Conservation (phyloP, 2,329 filamentous ascomycete species). For the Thielaviopsis ethacetica region DNA sequence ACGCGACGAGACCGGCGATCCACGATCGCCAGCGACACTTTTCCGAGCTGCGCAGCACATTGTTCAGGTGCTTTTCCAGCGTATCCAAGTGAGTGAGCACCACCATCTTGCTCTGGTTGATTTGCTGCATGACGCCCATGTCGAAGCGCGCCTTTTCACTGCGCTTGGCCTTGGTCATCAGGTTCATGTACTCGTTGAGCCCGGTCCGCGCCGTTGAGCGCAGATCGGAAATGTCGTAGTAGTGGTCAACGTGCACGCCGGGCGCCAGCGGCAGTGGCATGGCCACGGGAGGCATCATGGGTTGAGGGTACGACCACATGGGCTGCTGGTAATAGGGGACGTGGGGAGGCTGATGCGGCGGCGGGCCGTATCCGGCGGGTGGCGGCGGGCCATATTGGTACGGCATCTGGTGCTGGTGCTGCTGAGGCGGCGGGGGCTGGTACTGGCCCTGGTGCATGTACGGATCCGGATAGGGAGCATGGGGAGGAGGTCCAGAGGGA, state of each 20-base stretch:
- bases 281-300: neutral
- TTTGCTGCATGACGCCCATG: conserved; percentile 1
- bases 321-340: neutral
- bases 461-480: neutral
- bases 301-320: neutral
- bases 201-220: neutral
- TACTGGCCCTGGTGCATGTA: neutral
- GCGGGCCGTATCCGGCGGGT: neutral
- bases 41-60: conserved; percentile 9
- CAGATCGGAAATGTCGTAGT: neutral
- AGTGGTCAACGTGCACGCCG: neutral
- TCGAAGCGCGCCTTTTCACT: neutral
- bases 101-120: neutral
- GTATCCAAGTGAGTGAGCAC: conserved; percentile 3
- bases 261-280: neutral
- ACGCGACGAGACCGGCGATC: conserved; percentile 11
- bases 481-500: neutral
- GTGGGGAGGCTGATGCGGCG: neutral
- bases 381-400: neutral
- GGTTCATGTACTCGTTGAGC: neutral
- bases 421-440: neutral
- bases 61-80: conserved; percentile 5
- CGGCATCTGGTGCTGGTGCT: neutral
- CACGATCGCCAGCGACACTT: conserved; percentile 11
- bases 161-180: neutral